Conservation (phyloP, 768 basidiomycete species). For the Phaffia tasmanica region DNA sequence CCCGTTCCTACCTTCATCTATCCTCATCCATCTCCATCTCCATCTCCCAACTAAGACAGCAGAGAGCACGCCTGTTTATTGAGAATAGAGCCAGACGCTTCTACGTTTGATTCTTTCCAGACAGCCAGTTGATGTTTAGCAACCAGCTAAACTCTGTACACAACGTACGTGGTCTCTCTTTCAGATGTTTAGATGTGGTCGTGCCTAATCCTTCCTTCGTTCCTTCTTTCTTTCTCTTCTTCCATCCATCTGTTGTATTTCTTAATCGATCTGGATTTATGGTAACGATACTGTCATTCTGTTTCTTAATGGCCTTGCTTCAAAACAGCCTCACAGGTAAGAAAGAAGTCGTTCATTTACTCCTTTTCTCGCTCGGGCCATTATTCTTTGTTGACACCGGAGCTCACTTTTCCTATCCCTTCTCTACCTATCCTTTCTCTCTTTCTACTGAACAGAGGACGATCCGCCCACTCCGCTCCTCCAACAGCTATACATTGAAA, state of each 20-base stretch:
- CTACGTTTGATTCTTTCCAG: too few species aligned
- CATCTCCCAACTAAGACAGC: too few species aligned
- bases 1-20: not conserved
- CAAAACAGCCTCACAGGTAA: constrained; percentile 4
- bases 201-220: not conserved
- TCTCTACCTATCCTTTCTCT: not conserved
- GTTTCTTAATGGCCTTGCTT: not conserved
- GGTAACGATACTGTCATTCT: not conserved
- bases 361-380: not conserved
- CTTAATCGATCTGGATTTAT: not conserved
- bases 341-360: not conserved
- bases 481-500: constrained; percentile 1
- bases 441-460: not conserved
- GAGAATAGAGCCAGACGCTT: not conserved
- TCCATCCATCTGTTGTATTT: not conserved
- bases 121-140: constrained; percentile 1
- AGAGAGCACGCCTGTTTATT: not conserved
- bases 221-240: too few species aligned
- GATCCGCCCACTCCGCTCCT: not conserved
- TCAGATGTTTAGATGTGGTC: not conserved
- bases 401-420: too few species aligned
- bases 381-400: not conserved
- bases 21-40: too few species aligned
- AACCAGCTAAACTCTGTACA: constrained; percentile 4
- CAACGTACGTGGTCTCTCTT: constrained; percentile 6